A percentile compares a stretch with the other conserved stretches of the same genome.
Evolutionary conservation across 2,329 filamentous ascomycete genomes (phyloP).

Genomic region (Scortechinia acanthostroma): DNA sequence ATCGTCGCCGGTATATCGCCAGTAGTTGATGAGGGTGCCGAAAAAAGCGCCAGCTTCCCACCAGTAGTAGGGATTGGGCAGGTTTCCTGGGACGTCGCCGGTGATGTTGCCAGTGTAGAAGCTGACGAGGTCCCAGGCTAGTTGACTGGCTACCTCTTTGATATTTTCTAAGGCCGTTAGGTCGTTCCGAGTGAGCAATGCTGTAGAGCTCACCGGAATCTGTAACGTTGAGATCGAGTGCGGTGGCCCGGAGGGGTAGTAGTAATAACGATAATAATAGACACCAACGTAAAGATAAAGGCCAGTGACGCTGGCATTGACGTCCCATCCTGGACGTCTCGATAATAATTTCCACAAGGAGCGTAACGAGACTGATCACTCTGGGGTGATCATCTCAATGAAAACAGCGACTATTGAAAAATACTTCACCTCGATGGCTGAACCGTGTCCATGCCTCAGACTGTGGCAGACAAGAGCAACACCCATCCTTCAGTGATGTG

Average conservation of each 20-base stretch:
- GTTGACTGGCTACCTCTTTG: not conserved
- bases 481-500: no score
- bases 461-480: no score
- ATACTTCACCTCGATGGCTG: no score
- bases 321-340: no score
- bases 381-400: no score
- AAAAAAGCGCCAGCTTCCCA: slow-evolving; percentile 22
- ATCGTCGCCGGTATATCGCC: slow-evolving; percentile 35
- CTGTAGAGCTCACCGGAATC: not conserved
- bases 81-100: not conserved
- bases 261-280: no score
- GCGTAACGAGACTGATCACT: no score
- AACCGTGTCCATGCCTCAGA: no score
- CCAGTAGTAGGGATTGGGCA: slow-evolving; percentile 31
- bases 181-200: not conserved
- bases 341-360: no score
- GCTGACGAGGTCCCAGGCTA: not conserved
- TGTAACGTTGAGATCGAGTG: not conserved
- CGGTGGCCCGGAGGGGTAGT: not conserved
- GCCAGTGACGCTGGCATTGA: no score
- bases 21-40: slow-evolving; percentile 33
- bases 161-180: not conserved
- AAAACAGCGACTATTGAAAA: no score
- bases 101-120: not conserved
- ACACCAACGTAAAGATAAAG: no score